Conservation (phyloP, 2,329 filamentous ascomycete genomes). For the Paecilomyces variotii region DNA sequence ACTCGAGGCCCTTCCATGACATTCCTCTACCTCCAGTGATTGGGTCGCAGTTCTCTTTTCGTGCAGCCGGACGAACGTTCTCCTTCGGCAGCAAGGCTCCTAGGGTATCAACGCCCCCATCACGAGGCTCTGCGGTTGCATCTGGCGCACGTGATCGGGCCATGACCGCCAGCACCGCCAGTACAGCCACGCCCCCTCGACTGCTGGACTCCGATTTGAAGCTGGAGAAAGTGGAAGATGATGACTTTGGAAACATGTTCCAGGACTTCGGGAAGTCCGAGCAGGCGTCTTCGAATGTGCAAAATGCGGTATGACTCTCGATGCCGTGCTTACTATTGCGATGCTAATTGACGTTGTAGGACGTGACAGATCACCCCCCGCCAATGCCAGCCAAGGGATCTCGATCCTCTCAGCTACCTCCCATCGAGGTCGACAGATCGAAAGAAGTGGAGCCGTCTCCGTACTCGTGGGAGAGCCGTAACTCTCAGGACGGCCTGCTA, state of each 20-base stretch:
- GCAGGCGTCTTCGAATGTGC: constrained; percentile 14
- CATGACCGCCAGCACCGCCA: constrained; percentile 45
- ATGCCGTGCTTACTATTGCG: not conserved
- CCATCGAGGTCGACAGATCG: constrained; percentile 39
- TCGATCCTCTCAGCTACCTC: constrained; percentile 24
- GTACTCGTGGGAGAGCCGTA: constrained; percentile 46
- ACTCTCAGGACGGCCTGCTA: constrained; percentile 44
- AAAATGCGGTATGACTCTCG: not conserved
- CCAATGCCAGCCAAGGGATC: constrained; percentile 14
- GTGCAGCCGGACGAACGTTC: constrained; percentile 44
- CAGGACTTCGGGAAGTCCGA: constrained; percentile 33
- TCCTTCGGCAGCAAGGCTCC: constrained; percentile 42
- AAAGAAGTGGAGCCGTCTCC: constrained; percentile 40
- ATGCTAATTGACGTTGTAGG: not conserved
- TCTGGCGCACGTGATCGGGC: constrained; percentile 35
- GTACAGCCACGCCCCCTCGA: constrained; percentile 44
- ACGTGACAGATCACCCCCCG: constrained; percentile 14
- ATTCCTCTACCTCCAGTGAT: constrained; percentile 35
- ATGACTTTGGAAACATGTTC: constrained; percentile 47
- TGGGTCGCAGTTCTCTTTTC: constrained; percentile 28
- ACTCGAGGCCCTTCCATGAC: constrained; percentile 32
- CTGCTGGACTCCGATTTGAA: constrained; percentile 39
- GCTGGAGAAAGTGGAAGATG: constrained; percentile 33
- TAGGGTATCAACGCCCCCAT: constrained; percentile 17
- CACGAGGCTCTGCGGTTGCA: constrained; percentile 4